Base-by-base conservation (phyloP, 2,329 filamentous ascomycete species). In the Alternaria atra region DNA sequence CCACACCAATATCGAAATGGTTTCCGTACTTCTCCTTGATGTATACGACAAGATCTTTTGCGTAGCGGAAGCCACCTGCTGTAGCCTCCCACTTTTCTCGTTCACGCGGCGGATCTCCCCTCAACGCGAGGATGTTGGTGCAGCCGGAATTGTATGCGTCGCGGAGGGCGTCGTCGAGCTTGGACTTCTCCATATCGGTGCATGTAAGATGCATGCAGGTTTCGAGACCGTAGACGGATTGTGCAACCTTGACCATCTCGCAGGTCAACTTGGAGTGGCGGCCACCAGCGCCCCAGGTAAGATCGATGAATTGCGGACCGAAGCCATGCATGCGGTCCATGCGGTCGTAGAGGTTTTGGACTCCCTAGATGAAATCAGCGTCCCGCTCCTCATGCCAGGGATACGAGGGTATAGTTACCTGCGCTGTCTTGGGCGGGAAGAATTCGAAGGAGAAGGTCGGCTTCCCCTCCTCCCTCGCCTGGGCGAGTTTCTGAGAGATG, bases 171-270 rank as follows among this genome's bases (percentile, higher is more conserved):
- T 92, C 89, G 73, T 98, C 93, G 75, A 99, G 91, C 81, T 94
- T 97, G 52, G 92, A 91, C 70, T 89, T 88, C 61, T 93, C 93
- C 95, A 99, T 99, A 79, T 98, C 95, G 55, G 95, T 99, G 80
- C 95, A 99, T 3, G 95, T 99, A 72, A 99, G 84, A 79, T 99
- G 95, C 95, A 99, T 99, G 81, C 94, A 98, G 7, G 95, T 98
- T 83, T 99, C 95, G 65, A 99, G 86, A 17, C 95, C 95, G 76
- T 97, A 96, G 66, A 95, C 93, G 17, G 93, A 92, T 81, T 99
- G 95, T 44, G 95, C 93, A 68, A 97, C 93, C 69, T 91, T 90
- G 68, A 99, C 94, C 94, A 99, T 99, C 79, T 99, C 95, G 80
- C 91, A 94, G 42, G 95, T 99, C 73, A 99, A 83, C 76, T 97